Conservation (phyloP, 1,284 basidiomycete species). For the Salmacisia buchloeana region DNA sequence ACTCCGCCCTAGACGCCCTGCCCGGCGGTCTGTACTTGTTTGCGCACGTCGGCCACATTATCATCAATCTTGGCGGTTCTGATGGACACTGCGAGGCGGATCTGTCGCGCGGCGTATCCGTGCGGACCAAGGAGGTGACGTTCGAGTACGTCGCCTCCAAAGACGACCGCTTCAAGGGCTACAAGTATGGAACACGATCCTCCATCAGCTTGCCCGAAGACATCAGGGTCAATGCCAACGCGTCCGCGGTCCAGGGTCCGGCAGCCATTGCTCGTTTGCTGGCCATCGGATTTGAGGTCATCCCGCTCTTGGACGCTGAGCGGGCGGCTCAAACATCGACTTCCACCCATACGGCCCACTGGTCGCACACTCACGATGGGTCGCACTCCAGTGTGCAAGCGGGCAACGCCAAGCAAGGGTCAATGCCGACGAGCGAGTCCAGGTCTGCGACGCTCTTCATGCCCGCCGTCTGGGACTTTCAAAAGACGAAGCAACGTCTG, state of each 20-base stretch:
- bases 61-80: conserved; percentile 31
- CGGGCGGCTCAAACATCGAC: conserved; percentile 28
- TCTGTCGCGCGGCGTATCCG: conserved; percentile 34
- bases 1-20: conserved; percentile 27
- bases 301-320: conserved; percentile 49
- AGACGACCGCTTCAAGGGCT: conserved; percentile 15
- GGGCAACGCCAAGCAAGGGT: conserved; percentile 11
- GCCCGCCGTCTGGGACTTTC: conserved; percentile 36
- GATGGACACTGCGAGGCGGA: conserved; percentile 28
- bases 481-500: conserved; percentile 14
- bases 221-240: conserved; percentile 22
- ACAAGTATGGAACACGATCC: conserved; percentile 29
- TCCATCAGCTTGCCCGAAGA: conserved; percentile 38
- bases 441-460: conserved; percentile 36
- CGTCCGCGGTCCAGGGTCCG: conserved; percentile 26
- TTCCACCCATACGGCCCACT: background rate
- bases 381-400: conserved; percentile 3
- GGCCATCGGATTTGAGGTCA: conserved; percentile 41
- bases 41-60: conserved; percentile 29
- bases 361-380: conserved; percentile 4
- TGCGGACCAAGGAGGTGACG: conserved; percentile 33
- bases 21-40: conserved; percentile 27
- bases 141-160: conserved; percentile 27
- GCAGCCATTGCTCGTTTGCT: conserved; percentile 23
- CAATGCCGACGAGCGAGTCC: conserved; percentile 8